A percentile compares a stretch with the other conserved stretches of the same genome.
phyloP scores from a whole-genome alignment of 2,329 filamentous ascomycete genomes.

The Paramyrothecium sp. region DNA sequence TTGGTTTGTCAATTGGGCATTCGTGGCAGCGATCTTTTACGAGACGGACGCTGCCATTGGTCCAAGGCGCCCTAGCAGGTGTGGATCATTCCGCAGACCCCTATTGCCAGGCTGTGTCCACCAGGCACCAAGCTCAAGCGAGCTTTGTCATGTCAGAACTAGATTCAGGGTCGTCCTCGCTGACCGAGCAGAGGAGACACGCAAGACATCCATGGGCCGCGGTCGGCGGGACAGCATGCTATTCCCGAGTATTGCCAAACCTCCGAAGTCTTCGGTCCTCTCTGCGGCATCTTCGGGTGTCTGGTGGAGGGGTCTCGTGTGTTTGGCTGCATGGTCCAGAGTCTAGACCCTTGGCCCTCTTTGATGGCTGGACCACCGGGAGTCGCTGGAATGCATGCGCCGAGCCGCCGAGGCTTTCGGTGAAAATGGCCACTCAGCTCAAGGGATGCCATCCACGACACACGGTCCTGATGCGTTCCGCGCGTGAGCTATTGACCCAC shows the following conservation, averaged over 20 bases:
- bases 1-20: not conserved
- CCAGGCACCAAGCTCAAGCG: not conserved
- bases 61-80: not conserved
- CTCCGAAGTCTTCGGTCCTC: not conserved
- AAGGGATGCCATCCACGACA: not conserved
- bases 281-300: not conserved
- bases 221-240: no score
- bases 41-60: not conserved
- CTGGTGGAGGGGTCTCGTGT: no score
- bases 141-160: no score
- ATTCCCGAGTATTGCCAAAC: not conserved
- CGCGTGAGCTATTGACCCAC: not conserved
- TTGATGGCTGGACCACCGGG: not conserved
- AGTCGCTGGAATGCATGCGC: not conserved
- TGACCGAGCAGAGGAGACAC: no score
- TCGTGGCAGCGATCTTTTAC: not conserved
- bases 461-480: no score
- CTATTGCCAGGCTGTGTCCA: not conserved
- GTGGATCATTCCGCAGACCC: not conserved
- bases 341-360: not conserved
- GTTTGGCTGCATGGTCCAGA: not conserved
- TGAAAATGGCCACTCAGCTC: not conserved
- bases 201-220: no score
- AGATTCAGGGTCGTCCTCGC: no score
- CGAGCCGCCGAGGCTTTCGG: not conserved